Evolutionary conservation across 2,329 filamentous ascomycete genomes (phyloP).

Genomic region (Colletotrichum spinosum): DNA sequence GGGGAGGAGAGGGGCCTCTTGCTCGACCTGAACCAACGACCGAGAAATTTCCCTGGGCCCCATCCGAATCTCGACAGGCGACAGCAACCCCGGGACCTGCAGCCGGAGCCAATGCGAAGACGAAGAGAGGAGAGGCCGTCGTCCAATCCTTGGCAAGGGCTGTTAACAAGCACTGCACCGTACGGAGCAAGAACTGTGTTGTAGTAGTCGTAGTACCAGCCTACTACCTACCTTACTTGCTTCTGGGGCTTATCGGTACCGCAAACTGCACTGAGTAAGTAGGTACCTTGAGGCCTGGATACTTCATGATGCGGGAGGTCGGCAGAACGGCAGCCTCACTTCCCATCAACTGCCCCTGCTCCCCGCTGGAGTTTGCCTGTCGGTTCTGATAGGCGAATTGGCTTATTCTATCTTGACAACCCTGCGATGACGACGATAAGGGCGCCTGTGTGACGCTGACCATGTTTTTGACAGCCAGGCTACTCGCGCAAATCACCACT

Average conservation of each 20-base stretch:
- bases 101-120: neutral
- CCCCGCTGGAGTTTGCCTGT: too few relatives aligned
- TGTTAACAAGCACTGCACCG: slow-evolving; percentile 2
- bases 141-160: neutral
- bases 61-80: slow-evolving; percentile 14
- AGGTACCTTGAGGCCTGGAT: too few relatives aligned
- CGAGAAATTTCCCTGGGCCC: slow-evolving; percentile 23
- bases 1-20: neutral
- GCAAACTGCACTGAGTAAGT: too few relatives aligned
- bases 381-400: slow-evolving; percentile 16
- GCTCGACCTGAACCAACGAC: slow-evolving; percentile 26
- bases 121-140: neutral
- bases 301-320: too few relatives aligned
- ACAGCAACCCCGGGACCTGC: neutral
- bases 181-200: neutral
- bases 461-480: neutral
- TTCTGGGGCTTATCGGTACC: too few relatives aligned
- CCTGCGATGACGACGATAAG: slow-evolving; percentile 1
- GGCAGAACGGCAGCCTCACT: slow-evolving; percentile 1
- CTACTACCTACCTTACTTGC: too few relatives aligned
- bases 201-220: too few relatives aligned
- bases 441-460: neutral
- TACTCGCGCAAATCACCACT: neutral
- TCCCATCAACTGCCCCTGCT: neutral
- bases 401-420: neutral